Evolutionary conservation across 2,329 filamentous ascomycete genomes (phyloP).

Genomic region (Epichloe gansuensis): DNA sequence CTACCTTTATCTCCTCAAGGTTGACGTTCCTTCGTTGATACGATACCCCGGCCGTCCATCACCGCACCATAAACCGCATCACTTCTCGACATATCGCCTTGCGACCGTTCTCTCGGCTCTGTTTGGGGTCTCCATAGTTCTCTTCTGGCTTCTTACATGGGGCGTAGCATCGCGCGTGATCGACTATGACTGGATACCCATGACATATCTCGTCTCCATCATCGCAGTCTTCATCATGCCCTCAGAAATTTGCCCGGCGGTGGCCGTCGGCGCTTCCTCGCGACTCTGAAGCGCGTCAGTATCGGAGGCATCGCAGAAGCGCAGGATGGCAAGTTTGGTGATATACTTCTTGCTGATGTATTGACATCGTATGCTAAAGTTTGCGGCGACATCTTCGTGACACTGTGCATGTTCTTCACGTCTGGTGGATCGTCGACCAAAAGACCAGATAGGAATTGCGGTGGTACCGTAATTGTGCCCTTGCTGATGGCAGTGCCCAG

Average conservation of each 20-base stretch:
- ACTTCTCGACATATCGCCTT: slow-evolving; percentile 76
- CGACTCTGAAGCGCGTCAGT: slow-evolving; percentile 64
- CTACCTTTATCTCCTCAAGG: slow-evolving; percentile 65
- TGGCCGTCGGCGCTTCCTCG: slow-evolving; percentile 64
- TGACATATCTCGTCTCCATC: slow-evolving; percentile 67
- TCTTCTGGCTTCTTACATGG: slow-evolving; percentile 76
- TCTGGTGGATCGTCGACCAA: slow-evolving; percentile 61
- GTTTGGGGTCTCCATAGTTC: slow-evolving; percentile 56
- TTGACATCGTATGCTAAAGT: slow-evolving; percentile 92
- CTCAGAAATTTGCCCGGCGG: slow-evolving; percentile 53
- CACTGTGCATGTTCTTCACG: slow-evolving; percentile 81
- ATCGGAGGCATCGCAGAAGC: slow-evolving; percentile 78
- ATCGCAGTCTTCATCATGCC: slow-evolving; percentile 62
- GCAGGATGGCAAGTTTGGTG: slow-evolving; percentile 85
- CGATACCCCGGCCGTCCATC: slow-evolving; percentile 70
- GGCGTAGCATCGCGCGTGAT: slow-evolving; percentile 58
- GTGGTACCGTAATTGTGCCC: slow-evolving; percentile 68
- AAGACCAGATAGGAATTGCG: slow-evolving; percentile 70
- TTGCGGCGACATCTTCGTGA: slow-evolving; percentile 78
- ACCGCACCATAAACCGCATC: slow-evolving; percentile 58
- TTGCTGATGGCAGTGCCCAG: slow-evolving; percentile 75
- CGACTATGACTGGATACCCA: slow-evolving; percentile 73
- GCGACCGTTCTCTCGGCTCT: slow-evolving; percentile 64
- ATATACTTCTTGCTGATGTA: slow-evolving; percentile 86
- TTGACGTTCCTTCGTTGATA: slow-evolving; percentile 79